These are phyloP conservation scores for Mucor saturninus DNA, from an alignment of 371 early-diverging fungal species.

Conservation along the genomic window DNA sequence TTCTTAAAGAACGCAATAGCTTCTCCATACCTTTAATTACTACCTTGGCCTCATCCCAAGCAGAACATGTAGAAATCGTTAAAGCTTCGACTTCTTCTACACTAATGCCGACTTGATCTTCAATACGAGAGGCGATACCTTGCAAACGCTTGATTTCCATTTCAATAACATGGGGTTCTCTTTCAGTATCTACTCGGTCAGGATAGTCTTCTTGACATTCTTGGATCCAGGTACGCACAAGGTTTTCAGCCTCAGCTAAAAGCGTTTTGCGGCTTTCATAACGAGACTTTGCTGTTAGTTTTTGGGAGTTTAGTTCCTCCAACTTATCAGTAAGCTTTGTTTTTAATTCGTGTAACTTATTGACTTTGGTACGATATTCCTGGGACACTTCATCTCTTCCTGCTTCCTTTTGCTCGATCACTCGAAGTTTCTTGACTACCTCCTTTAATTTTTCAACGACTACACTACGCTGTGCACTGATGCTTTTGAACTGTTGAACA, in stretches of 20 bases:
- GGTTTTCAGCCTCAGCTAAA: neutral
- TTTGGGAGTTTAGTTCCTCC: neutral
- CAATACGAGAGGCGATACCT: neutral
- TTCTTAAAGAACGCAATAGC: slow-evolving; percentile 39
- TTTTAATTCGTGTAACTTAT: slow-evolving; percentile 16
- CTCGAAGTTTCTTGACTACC: slow-evolving; percentile 8
- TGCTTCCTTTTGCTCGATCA: slow-evolving; percentile 20
- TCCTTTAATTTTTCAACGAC: slow-evolving; percentile 6
- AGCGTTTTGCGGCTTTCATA: slow-evolving; percentile 6
- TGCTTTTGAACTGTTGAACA: slow-evolving; percentile 19
- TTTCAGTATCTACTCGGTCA: slow-evolving; percentile 65
- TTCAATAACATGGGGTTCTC: slow-evolving; percentile 58
- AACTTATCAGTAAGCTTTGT: neutral
- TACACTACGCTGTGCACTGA: slow-evolving; percentile 6
- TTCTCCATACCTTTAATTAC: slow-evolving; percentile 56
- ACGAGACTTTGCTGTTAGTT: slow-evolving; percentile 2
- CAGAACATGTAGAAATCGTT: slow-evolving; percentile 48
- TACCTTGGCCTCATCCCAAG: slow-evolving; percentile 63
- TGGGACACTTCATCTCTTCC: neutral
- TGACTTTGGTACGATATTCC: slow-evolving; percentile 4
- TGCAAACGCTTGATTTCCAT: slow-evolving; percentile 13
- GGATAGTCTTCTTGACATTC: slow-evolving; percentile 64
- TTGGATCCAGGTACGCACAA: slow-evolving; percentile 44
- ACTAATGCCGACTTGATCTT: slow-evolving; percentile 28
- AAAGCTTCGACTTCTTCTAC: slow-evolving; percentile 64